A percentile compares a stretch with the other conserved stretches of the same genome.
These are phyloP conservation scores for Coix lacrymajobi DNA, from an alignment of 176 grass and related monocot species.

Conservation along the genomic window DNA sequence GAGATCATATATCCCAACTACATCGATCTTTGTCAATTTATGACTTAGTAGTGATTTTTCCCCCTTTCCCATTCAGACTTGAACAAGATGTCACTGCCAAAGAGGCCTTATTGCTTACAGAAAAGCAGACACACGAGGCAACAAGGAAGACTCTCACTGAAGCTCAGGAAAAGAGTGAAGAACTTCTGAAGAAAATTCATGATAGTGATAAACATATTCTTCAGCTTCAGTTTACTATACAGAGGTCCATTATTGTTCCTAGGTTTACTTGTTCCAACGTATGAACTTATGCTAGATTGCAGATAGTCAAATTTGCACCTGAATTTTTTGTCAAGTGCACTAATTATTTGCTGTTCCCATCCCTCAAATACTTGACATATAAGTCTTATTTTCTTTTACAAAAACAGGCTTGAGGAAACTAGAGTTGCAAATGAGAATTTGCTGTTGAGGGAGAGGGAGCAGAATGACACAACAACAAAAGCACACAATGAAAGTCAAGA, in stretches of 20 bases:
- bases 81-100: constrained; percentile 54
- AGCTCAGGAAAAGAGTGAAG: constrained; percentile 47
- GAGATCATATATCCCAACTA: neutral
- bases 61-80: constrained; percentile 36
- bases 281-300: neutral
- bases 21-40: constrained; percentile 12
- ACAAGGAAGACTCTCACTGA: constrained; percentile 32
- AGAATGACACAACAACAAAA: constrained; percentile 40
- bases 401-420: constrained; percentile 46
- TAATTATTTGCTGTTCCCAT: neutral
- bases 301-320: neutral
- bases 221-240: constrained; percentile 56
- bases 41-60: neutral
- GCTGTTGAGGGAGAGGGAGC: constrained; percentile 47
- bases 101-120: constrained; percentile 35
- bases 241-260: constrained; percentile 36
- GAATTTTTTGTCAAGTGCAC: neutral
- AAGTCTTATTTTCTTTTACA: constrained; percentile 6
- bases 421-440: constrained; percentile 40
- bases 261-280: constrained; percentile 12
- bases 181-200: constrained; percentile 41
- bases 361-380: constrained; percentile 18
- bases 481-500: constrained; percentile 40
- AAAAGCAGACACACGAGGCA: constrained; percentile 45
- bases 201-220: constrained; percentile 52